phyloP scores from a whole-genome alignment of 345 rosid species.

The Salix purpurea region DNA sequence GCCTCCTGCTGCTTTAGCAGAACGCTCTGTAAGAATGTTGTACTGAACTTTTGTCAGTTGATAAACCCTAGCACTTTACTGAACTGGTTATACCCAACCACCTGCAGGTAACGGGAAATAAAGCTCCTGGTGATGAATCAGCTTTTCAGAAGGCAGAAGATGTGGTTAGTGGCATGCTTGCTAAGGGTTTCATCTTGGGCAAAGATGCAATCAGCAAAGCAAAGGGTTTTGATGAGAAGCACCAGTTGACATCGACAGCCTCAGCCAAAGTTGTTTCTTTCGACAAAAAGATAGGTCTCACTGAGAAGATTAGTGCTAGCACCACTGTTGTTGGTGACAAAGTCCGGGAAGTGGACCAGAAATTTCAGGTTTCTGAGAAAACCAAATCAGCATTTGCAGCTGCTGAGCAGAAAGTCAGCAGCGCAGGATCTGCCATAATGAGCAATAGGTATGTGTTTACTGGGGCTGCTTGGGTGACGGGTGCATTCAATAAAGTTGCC shows the following conservation, averaged over 20 bases:
- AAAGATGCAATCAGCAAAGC: constrained; percentile 89
- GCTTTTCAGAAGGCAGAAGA: constrained; percentile 85
- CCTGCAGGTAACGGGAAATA: constrained; percentile 44
- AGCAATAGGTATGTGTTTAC: constrained; percentile 79
- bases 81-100: constrained; percentile 6
- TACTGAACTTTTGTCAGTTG: constrained; percentile 2
- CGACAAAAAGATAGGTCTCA: constrained; percentile 78
- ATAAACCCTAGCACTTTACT: background rate
- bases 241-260: constrained; percentile 81
- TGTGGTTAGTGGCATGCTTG: constrained; percentile 83
- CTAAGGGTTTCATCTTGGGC: constrained; percentile 82
- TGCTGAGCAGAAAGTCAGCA: constrained; percentile 82
- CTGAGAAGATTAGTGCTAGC: constrained; percentile 74
- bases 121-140: constrained; percentile 56
- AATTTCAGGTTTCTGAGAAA: constrained; percentile 92
- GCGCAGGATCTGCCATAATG: constrained; percentile 90
- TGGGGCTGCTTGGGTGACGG: constrained; percentile 78
- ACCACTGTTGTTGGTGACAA: constrained; percentile 71
- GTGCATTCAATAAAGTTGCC: constrained; percentile 74
- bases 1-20: constrained; percentile 67
- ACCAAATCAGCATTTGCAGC: constrained; percentile 82
- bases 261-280: constrained; percentile 80
- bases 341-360: constrained; percentile 89
- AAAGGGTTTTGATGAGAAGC: constrained; percentile 80
- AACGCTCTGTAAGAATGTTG: constrained; percentile 45